Base-by-base conservation (phyloP, 306 rosid species). In the Calophaca sinica region DNA sequence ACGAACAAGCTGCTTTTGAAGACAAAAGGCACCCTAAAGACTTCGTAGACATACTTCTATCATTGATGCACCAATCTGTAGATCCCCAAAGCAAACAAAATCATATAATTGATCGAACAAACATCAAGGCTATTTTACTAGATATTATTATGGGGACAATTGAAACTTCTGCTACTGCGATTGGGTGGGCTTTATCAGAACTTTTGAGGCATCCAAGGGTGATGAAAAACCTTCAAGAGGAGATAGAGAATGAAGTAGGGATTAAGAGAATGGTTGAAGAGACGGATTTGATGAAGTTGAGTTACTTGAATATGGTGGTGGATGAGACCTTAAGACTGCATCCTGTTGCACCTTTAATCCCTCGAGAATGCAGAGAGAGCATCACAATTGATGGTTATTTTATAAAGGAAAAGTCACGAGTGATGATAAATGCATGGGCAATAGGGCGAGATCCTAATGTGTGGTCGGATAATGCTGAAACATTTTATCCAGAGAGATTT, bases 171-270 rank as follows among this genome's bases (percentile, higher is more conserved):
- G 48, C 11, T 8, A 44, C 11, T 9, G 9, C 9, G 6, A 14
- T 51, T 51, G 57, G n/a, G 28, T 51, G 57, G 57, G 8, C 57
- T n/a, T 38, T 38, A 38, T 38, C 42, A 5, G 42, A 38, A 38
- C 42, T 38, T 5, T 5, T 38, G 42, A 38, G 57, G 57, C 57
- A 51, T 14, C 57, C 57, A 51, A 51, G 28, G 26, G 57, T 35
- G 8, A 82, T 79, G 86, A 79, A 71, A 35, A 33, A n/a, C 5
- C 76, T 82, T 28, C 88, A 87, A 61, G 15, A 77, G 28, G 85
- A 74, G 73, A 31, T 87, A 6, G 26, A 32, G 2, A 49, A 0
- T 53, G 78, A 69, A 15, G 62, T 84, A 0, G 88, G 88, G 5
- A 44, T 26, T 62, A 31, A 46, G 0, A 64, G 52, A 32, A 36